Base-by-base conservation (phyloP, 495 filamentous ascomycete genomes). In the Gamarada debralockiae region DNA sequence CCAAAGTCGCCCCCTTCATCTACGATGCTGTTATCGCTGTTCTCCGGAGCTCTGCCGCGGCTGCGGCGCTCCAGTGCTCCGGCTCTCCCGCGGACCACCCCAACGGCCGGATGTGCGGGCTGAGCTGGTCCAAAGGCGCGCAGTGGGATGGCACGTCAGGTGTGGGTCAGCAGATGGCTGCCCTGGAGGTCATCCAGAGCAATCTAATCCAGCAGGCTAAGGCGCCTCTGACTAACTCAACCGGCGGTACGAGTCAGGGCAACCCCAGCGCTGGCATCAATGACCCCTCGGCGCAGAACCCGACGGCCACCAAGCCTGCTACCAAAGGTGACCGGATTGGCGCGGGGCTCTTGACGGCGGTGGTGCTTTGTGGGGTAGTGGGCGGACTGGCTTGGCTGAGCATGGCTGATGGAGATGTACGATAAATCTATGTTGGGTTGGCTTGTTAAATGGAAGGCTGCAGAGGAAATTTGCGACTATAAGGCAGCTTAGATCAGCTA, bases 171-270 rank as follows among this genome's bases (percentile, higher is more conserved):
- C 78, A 88, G 64, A 79, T 91, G 77, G 75, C 74, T 31, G 87
- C 84, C 3, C 68, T 92, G 29, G 80, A 85, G 60, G 79, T 85
- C 17, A 72, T 90, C 8, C 75, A 84, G 56, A 79, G 82, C 1
- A 70, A 75, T 10, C 56, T 85, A 4, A 66, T 70, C 23, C 10
- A 25, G 14, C 47, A 38, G 2, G 8, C 13, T 9, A 12, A 8
- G 14, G 57, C 70, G 0, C 88, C 87, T 0, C 79, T 87, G 6
- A 90, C 85, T 0, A 68, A 79, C 24, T 60, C 71, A 10, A 77
- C 73, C 0, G 89, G 90, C 8, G 90, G 90, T 1, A 90, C 84
- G 3, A 92, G 87, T 60, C 69, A 71, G 37, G 87, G 89, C 1
- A 70, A 92, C 60, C 84, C 88, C 0, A 72, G 69, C 8, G 87